A percentile compares a stretch with the other conserved stretches of the same genome.
Evolutionary conservation across 1,284 basidiomycete genomes (phyloP).

Genomic region (Sanghuangporus sanghuang): DNA sequence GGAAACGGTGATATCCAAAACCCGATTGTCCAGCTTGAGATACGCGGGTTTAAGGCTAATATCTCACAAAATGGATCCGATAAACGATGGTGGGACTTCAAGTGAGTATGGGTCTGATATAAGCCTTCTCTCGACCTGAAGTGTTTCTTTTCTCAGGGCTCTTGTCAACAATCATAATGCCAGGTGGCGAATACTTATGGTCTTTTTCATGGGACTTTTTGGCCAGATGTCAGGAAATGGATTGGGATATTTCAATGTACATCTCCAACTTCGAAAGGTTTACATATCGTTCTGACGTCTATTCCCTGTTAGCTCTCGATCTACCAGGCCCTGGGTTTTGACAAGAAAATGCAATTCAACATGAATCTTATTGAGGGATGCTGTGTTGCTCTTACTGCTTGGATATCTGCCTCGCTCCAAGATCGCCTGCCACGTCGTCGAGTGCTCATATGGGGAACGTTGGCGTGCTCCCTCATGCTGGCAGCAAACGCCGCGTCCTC

Average conservation of each 20-base stretch:
- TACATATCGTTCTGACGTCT: neutral
- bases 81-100: constrained; percentile 42
- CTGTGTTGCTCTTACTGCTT: constrained; percentile 9
- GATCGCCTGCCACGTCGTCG: constrained; percentile 16
- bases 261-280: neutral
- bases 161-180: constrained; percentile 20
- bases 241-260: constrained; percentile 18
- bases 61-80: constrained; percentile 38
- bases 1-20: constrained; percentile 25
- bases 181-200: constrained; percentile 24
- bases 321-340: constrained; percentile 15
- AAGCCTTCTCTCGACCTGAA: neutral
- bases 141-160: neutral
- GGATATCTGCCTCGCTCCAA: constrained; percentile 13
- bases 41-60: constrained; percentile 38
- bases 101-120: neutral
- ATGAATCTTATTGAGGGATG: constrained; percentile 30
- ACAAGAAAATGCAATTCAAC: constrained; percentile 29
- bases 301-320: constrained; percentile 25
- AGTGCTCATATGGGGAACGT: constrained; percentile 14
- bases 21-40: constrained; percentile 32
- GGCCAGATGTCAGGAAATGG: constrained; percentile 20
- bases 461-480: constrained; percentile 21
- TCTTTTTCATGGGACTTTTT: constrained; percentile 26
- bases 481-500: constrained; percentile 25